These are phyloP conservation scores for Peniophora sp. DNA, from an alignment of 1,284 basidiomycete species.

Conservation along the genomic window DNA sequence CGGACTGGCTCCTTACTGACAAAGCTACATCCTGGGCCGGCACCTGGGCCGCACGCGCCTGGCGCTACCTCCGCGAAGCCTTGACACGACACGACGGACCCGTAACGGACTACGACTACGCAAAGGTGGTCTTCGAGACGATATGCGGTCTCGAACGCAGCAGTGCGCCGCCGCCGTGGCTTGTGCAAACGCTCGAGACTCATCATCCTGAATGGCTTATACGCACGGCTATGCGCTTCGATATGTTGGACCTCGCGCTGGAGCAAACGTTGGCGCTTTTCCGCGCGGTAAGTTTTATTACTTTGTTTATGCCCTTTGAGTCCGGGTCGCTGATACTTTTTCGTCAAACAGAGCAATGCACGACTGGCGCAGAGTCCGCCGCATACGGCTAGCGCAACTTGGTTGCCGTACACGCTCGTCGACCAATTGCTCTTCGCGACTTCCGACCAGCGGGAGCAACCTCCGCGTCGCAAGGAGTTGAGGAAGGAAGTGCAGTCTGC, in stretches of 20 bases:
- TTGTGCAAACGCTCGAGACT: conserved; percentile 68
- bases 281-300: conserved; percentile 42
- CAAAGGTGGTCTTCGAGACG: conserved; percentile 69
- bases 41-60: conserved; percentile 72
- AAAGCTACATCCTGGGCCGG: conserved; percentile 81
- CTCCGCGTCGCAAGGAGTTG: conserved; percentile 29
- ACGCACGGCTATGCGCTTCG: conserved; percentile 66
- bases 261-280: conserved; percentile 66
- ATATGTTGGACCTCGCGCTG: conserved; percentile 73
- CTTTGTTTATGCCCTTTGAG: conserved; percentile 3
- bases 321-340: background rate
- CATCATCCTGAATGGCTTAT: conserved; percentile 71
- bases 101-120: conserved; percentile 69
- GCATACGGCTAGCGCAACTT: conserved; percentile 56
- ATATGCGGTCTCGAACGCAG: conserved; percentile 60
- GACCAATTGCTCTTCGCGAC: conserved; percentile 78
- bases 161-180: conserved; percentile 75
- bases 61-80: conserved; percentile 81
- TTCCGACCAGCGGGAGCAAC: conserved; percentile 38
- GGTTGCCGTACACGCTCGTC: conserved; percentile 81
- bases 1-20: conserved; percentile 78
- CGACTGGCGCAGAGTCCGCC: conserved; percentile 46
- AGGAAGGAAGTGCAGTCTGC: conserved; percentile 47
- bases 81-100: conserved; percentile 73
- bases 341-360: conserved; percentile 41